Base-by-base conservation (phyloP, 768 basidiomycete species). In the Boletus barrowsii region DNA sequence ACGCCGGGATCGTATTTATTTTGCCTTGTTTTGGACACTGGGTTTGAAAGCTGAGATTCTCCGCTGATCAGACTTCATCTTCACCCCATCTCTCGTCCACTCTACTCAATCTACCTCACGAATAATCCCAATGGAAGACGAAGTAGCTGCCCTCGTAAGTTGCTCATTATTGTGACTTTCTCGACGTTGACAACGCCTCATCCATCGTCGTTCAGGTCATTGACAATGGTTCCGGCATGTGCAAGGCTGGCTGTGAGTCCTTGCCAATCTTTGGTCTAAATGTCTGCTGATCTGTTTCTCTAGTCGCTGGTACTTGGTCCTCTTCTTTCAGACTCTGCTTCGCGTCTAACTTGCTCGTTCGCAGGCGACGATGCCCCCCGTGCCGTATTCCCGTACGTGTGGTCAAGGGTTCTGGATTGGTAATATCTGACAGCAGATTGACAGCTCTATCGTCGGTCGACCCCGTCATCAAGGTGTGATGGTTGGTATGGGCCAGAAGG, bases 221-320 rank as follows among this genome's bases (percentile, higher is more conserved):
- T 71, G 88, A 93, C 75, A 91, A 91, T 74, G 93, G 92, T 70
- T 98, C 95, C 70, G 96, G 95, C 76, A 98, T 98, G 95, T 98
- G 95, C 88, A 98, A 98, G 80, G 96, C 96, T 84, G 96, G 97
- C 77, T 93, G 90, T 92, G 73, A 66, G 88, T 87, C 37, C 60
- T 62, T 63, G 52, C 53, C 26, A 32, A 46, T 57, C 47, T 37
- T 33, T 15, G 36, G 37, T 20, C 36, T 24, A 22, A 33, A 30
- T 41, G 44, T 61, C 66, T 17, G 68, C 67, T 67, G 45, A 64
- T 45, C 51, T 20, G 43, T 44, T 49, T 60, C 41, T 54, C 63
- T 39, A 87, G 85, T 86, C 74, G 83, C 86, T 79, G 86, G 84
- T 84, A 78, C 67, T 51, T 60, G 52, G 24, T 47, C 13, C 17